Evolutionary conservation across 2,329 filamentous ascomycete species (phyloP), one percentile per base, ranked within the genome.

Genomic region (Helotiales sp.): DNA sequence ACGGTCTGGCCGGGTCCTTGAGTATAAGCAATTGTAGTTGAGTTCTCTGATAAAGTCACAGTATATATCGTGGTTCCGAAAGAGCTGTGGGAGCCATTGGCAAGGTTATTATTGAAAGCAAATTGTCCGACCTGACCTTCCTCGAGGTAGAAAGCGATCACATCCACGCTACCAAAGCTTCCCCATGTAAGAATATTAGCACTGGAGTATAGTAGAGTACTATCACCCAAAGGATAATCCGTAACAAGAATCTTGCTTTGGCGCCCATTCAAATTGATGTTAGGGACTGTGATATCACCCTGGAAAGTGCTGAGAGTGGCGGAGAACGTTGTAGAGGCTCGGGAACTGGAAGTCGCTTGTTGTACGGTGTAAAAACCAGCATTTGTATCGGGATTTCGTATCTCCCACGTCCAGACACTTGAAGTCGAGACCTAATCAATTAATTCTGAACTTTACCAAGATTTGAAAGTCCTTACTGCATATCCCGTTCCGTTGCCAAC

Each of bases 181-280:
- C 73, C 76, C 60, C 77, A 78, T 1, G 77, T 78, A 17, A 81
- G 67, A 6, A 83, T 68, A 53, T 83, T 80, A 0, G 78, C 76
- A 0, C 80, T 79, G 2, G 78, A 78, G 66, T 81, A 84, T 0
- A 82, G 70, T 2, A 84, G 67, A 2, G 71, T 77, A 27, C 77
- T 72, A 1, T 72, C 71, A 3, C 81, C 79, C 55, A 82, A 71
- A 0, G 67, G 65, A 52, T 82, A 83, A 63, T 84, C 79, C 0
- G 79, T 81, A 19, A 82, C 77, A 3, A 83, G 70, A 59, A 82
- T 81, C 61, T 81, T 81, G 64, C 78, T 80, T 65, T 83, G 79
- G 17, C 79, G 74, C 10, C 80, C 80, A 48, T 76, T 73, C 2
- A 83, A 71, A 47, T 77, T 74, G n/a, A 82, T 73, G 34, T 75